phyloP scores from a whole-genome alignment of 805 yeast genomes.

The Lachancea lanzarotensis region DNA sequence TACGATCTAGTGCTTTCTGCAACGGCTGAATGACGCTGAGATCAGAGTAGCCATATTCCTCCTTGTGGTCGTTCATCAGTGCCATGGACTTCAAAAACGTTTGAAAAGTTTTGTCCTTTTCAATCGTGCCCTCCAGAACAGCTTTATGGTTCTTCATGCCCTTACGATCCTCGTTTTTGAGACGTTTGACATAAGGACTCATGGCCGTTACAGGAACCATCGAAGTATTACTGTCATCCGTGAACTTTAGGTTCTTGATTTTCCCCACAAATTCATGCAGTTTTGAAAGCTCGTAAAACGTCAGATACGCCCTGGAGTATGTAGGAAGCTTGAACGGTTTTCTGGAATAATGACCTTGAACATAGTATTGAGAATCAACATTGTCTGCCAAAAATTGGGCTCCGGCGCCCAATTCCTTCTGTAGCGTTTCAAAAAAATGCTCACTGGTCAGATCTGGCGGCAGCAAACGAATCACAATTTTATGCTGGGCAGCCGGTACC shows the following conservation, averaged over 20 bases:
- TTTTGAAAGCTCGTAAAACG: constrained; percentile 29
- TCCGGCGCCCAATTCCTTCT: constrained; percentile 9
- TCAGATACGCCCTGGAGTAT: constrained; percentile 39
- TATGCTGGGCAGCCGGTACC: constrained; percentile 11
- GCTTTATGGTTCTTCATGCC: constrained; percentile 12
- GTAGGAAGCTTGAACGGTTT: constrained; percentile 34
- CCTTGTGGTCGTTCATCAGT: constrained; percentile 15
- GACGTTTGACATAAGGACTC: constrained; percentile 21
- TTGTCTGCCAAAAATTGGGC: constrained; percentile 19
- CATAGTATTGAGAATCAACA: constrained; percentile 31
- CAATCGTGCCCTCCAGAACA: constrained; percentile 27
- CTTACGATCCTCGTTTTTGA: constrained; percentile 10
- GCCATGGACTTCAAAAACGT: constrained; percentile 29
- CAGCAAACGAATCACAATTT: constrained; percentile 36
- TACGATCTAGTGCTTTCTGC: constrained; percentile 23
- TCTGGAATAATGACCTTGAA: constrained; percentile 26
- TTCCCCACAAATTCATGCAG: constrained; percentile 30
- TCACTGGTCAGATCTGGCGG: constrained; percentile 38
- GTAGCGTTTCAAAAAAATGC: constrained; percentile 25
- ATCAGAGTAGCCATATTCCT: constrained; percentile 20
- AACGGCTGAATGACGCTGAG: constrained; percentile 26
- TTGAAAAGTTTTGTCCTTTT: constrained; percentile 26
- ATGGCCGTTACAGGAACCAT: constrained; percentile 15
- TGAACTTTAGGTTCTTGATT: constrained; percentile 27
- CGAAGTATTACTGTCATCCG: constrained; percentile 27